These are phyloP conservation scores for Hordeum marinum DNA, from an alignment of 176 grass and related monocot genomes.

Conservation along the genomic window DNA sequence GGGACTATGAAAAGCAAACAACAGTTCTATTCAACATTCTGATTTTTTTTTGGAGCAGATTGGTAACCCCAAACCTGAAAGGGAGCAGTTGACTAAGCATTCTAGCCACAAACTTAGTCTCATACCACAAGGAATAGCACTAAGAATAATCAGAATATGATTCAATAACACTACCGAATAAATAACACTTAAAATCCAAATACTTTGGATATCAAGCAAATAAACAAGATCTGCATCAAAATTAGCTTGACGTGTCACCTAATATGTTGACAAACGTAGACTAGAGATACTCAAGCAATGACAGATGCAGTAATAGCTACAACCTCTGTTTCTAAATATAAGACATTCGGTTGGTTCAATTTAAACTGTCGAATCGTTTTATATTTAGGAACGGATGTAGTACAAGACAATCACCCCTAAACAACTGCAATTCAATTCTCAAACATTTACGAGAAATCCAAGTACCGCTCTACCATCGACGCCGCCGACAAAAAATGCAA, in stretches of 20 bases:
- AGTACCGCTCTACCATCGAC: not conserved
- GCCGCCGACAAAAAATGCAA: conserved; percentile 14
- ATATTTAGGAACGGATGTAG: too few relatives aligned
- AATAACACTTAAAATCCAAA: not conserved
- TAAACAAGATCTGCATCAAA: not conserved
- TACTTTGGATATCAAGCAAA: not conserved
- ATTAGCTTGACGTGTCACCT: not conserved
- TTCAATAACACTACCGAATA: not conserved
- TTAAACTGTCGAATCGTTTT: too few relatives aligned
- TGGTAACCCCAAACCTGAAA: not conserved
- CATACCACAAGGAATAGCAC: not conserved
- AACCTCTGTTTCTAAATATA: too few relatives aligned
- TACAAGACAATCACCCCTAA: not conserved
- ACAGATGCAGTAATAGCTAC: not conserved
- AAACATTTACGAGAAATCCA: not conserved
- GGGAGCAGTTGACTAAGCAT: not conserved
- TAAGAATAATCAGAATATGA: not conserved
- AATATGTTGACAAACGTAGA: not conserved
- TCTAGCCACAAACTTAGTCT: not conserved
- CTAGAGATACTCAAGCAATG: not conserved
- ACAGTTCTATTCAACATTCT: not conserved
- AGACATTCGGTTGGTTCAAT: too few relatives aligned
- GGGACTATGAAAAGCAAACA: not conserved
- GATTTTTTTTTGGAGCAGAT: not conserved
- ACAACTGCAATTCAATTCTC: not conserved